These are phyloP conservation scores for Aegilops tauschii DNA, from an alignment of 176 grass and related monocot species.

Conservation along the genomic window DNA sequence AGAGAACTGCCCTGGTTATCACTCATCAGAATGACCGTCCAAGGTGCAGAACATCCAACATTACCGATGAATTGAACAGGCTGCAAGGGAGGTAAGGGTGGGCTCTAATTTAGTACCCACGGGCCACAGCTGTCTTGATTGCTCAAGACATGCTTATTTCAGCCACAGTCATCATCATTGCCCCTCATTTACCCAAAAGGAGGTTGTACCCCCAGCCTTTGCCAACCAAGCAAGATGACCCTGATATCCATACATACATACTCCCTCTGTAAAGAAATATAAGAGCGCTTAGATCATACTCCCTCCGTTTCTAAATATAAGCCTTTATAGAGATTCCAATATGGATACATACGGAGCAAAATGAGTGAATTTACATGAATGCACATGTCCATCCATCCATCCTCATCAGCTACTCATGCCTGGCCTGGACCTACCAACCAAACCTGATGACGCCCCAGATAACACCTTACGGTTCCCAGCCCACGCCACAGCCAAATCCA, in stretches of 20 bases:
- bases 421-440: not conserved
- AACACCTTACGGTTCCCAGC: slow-evolving; percentile 12
- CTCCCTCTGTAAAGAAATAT: too few species aligned
- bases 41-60: not conserved
- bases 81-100: not conserved
- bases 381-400: not conserved
- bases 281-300: too few species aligned
- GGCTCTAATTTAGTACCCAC: not conserved
- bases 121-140: not conserved
- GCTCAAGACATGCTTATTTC: not conserved
- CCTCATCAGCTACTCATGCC: not conserved
- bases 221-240: not conserved
- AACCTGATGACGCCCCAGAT: not conserved
- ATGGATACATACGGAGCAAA: too few species aligned
- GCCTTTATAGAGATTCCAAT: too few species aligned
- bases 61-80: not conserved
- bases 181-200: not conserved
- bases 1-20: not conserved
- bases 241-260: not conserved
- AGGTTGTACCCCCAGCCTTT: not conserved
- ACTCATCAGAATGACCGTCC: slow-evolving; percentile 12
- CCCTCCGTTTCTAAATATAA: too few species aligned
- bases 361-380: too few species aligned
- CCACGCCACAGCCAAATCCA: not conserved
- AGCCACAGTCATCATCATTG: slow-evolving; percentile 10